Percentiles rank a stretch among this genome's conserved stretches.
phyloP scores from a whole-genome alignment of 106 monocot genomes.

The Acorus gramineus region DNA sequence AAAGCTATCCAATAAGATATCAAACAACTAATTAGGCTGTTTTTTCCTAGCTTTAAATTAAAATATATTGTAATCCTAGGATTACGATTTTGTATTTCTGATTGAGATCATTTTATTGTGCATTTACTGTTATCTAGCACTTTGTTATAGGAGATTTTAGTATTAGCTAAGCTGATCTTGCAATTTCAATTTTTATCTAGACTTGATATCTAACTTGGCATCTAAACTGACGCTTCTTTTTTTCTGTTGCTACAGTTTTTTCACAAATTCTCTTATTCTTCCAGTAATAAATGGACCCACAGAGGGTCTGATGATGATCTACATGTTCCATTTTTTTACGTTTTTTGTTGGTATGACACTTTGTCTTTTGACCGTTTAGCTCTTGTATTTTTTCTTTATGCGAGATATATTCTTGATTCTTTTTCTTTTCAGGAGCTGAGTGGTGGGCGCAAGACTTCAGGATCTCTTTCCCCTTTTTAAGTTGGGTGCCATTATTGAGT shows the following conservation, averaged over 20 bases:
- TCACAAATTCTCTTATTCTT: slow-evolving; percentile 98
- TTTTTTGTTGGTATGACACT: slow-evolving; percentile 64
- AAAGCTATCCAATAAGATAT: no score
- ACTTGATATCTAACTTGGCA: no score
- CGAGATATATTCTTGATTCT: background rate
- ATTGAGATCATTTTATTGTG: no score
- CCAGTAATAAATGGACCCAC: slow-evolving; percentile 92
- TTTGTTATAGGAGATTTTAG: no score
- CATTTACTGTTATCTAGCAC: no score
- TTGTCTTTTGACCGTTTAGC: background rate
- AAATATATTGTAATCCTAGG: no score
- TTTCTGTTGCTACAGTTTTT: slow-evolving; percentile 59
- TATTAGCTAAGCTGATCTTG: no score
- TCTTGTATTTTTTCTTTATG: background rate
- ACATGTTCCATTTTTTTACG: slow-evolving; percentile 69
- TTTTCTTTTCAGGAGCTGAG: slow-evolving; percentile 66
- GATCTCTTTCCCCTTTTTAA: slow-evolving; percentile 53
- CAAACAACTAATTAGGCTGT: no score
- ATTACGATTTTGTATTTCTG: no score
- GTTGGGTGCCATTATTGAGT: slow-evolving; percentile 28
- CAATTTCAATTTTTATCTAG: no score
- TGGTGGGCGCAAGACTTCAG: slow-evolving; percentile 97
- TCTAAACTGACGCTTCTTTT: slow-evolving; percentile 6
- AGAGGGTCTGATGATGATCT: slow-evolving; percentile 97
- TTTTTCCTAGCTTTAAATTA: no score